Evolutionary conservation across 2,329 filamentous ascomycete genomes (phyloP).

Genomic region (Colletotrichum truncatum): DNA sequence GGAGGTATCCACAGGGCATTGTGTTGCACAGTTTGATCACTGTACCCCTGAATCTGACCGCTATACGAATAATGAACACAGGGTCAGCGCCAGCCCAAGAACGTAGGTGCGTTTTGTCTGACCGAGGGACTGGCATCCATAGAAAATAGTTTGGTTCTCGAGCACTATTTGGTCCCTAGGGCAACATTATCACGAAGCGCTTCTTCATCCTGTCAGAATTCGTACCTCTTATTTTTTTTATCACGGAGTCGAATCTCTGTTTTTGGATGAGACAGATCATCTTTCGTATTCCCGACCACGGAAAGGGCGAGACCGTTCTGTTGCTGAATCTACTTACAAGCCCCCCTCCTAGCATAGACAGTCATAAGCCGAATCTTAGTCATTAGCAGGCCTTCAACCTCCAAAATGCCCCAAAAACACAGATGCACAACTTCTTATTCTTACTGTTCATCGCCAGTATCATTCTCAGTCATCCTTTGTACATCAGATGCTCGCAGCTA

Average conservation of each 20-base stretch:
- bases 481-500: constrained; percentile 5
- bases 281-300: not conserved
- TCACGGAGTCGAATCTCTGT: not conserved
- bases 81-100: not conserved
- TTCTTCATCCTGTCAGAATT: not conserved
- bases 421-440: not conserved
- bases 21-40: not conserved
- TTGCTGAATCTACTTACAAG: constrained; percentile 20
- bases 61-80: not conserved
- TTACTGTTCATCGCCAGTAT: not conserved
- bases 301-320: not conserved
- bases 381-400: not conserved
- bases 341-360: not conserved
- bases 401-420: constrained; percentile 22
- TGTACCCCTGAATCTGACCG: constrained; percentile 5
- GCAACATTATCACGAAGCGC: not conserved
- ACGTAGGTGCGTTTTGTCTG: not conserved
- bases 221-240: too few relatives aligned
- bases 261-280: not conserved
- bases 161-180: not conserved
- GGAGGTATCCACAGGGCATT: not conserved
- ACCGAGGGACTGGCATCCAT: not conserved
- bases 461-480: not conserved
- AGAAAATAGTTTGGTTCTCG: not conserved
- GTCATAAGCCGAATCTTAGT: not conserved